Evolutionary conservation across 176 grass and related monocot genomes (phyloP).

Genomic region (barley (Hordeum vulgare)): DNA sequence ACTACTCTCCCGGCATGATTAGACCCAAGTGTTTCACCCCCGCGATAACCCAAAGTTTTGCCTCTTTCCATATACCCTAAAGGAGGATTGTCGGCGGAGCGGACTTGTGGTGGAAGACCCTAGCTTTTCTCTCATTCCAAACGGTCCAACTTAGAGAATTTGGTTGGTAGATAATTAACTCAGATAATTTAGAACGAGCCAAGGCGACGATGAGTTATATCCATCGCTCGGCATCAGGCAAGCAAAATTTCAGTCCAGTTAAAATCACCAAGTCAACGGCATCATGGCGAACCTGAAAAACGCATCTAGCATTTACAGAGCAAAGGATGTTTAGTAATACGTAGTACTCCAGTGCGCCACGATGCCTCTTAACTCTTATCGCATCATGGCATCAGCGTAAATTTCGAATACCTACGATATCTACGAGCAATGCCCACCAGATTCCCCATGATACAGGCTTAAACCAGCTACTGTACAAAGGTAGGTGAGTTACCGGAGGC

Average conservation of each 20-base stretch:
- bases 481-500: conserved; percentile 49
- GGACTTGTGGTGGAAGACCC: too few relatives aligned
- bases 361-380: neutral
- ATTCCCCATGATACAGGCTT: neutral
- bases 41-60: too few relatives aligned
- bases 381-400: neutral
- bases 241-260: neutral
- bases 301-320: neutral
- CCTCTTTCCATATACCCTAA: too few relatives aligned
- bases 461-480: neutral
- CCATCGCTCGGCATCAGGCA: neutral
- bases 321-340: neutral
- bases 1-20: too few relatives aligned
- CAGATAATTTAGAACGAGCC: neutral
- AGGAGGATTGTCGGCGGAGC: too few relatives aligned
- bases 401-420: neutral
- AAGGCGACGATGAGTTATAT: neutral
- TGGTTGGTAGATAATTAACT: neutral
- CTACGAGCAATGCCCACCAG: neutral
- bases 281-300: neutral
- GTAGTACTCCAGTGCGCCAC: neutral
- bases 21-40: too few relatives aligned
- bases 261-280: neutral
- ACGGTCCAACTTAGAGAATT: too few relatives aligned
- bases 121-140: too few relatives aligned